Evolutionary conservation across 169 alveolate species (phyloP).

Genomic region (Condylostoma magnum): DNA sequence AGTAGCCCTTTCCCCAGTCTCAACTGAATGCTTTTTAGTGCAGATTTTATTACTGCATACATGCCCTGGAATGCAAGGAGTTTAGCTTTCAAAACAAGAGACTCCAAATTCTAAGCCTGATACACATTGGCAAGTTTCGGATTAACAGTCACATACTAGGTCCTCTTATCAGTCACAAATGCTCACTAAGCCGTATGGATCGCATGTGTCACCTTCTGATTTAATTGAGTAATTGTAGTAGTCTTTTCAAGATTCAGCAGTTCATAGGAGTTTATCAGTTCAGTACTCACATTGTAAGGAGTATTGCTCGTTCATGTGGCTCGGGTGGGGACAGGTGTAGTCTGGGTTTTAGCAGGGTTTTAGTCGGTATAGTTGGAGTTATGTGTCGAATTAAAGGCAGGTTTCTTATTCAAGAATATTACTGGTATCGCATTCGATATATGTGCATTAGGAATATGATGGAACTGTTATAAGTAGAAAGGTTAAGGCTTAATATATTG

Average conservation of each 20-base stretch:
- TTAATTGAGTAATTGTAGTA: neutral
- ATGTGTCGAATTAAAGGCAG: no score
- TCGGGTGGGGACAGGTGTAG: conserved; percentile 28
- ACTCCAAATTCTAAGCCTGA: conserved; percentile 15
- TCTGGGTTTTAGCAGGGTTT: neutral
- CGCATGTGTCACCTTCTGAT: neutral
- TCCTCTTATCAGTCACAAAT: conserved; percentile 12
- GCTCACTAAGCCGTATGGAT: conserved; percentile 20
- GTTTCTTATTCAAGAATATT: no score
- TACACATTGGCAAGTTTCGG: neutral
- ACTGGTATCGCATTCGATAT: no score
- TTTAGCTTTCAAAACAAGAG: neutral
- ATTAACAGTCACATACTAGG: conserved; percentile 16
- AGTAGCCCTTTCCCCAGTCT: conserved; percentile 23
- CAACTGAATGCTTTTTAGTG: neutral
- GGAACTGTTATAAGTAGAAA: no score
- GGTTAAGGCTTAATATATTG: no score
- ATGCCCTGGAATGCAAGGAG: conserved; percentile 24
- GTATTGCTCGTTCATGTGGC: neutral
- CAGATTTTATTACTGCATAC: conserved; percentile 26
- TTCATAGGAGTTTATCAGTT: conserved; percentile 1
- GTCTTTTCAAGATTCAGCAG: conserved; percentile 1
- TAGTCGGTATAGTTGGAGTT: no score
- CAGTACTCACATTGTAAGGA: conserved; percentile 27
- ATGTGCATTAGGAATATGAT: no score